Evolutionary conservation across 73 alveolate species (phyloP).

Genomic region (Strombidium stylifer): DNA sequence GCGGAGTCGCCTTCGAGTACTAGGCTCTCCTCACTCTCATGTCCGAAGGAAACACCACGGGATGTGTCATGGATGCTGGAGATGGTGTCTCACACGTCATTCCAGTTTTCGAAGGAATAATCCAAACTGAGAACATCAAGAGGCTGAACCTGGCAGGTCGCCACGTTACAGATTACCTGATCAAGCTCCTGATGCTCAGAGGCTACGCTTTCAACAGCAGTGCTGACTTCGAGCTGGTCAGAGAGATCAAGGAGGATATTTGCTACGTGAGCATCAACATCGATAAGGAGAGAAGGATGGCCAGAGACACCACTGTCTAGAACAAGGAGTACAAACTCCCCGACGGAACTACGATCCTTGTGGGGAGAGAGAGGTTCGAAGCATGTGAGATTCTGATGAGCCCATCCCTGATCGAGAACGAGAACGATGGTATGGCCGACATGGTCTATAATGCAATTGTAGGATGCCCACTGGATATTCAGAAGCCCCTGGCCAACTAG

Average conservation of each 20-base stretch:
- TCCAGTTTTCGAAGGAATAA: slow-evolving; percentile 86
- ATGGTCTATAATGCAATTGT: slow-evolving; percentile 76
- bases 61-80: slow-evolving; percentile 95
- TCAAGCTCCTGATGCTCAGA: slow-evolving; percentile 83
- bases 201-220: slow-evolving; percentile 96
- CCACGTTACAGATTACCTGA: slow-evolving; percentile 92
- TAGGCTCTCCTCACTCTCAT: slow-evolving; percentile 91
- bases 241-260: slow-evolving; percentile 92
- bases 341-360: slow-evolving; percentile 79
- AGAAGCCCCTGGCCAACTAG: slow-evolving; percentile 38
- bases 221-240: slow-evolving; percentile 95
- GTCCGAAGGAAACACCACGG: slow-evolving; percentile 89
- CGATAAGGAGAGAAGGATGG: slow-evolving; percentile 85
- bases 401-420: slow-evolving; percentile 84
- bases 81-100: slow-evolving; percentile 98
- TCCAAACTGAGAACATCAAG: slow-evolving; percentile 60
- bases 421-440: slow-evolving; percentile 85
- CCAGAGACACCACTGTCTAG: slow-evolving; percentile 88
- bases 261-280: slow-evolving; percentile 91
- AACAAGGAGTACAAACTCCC: slow-evolving; percentile 89
- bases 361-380: slow-evolving; percentile 93
- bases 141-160: slow-evolving; percentile 97
- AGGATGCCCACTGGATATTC: slow-evolving; percentile 84
- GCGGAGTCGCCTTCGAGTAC: slow-evolving; percentile 77
- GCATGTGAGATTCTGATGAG: slow-evolving; percentile 93